A percentile compares a stretch with the other conserved stretches of the same genome.
Evolutionary conservation across 306 rosid species (phyloP).

Genomic region (Prosopis cineraria): DNA sequence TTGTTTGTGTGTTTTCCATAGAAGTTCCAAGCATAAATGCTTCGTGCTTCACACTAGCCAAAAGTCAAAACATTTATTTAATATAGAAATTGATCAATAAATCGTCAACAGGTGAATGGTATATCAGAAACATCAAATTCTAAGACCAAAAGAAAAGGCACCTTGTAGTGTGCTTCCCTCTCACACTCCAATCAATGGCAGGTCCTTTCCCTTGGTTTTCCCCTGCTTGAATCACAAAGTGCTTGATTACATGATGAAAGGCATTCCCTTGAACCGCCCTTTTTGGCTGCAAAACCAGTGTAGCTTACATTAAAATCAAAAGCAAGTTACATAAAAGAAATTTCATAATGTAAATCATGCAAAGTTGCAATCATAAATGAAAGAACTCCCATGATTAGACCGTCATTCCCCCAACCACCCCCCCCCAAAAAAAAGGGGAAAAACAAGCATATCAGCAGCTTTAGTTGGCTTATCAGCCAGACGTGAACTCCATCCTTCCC

Average conservation of each 20-base stretch:
- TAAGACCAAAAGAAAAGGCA: constrained; percentile 31
- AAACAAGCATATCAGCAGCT: neutral
- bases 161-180: constrained; percentile 72
- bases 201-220: constrained; percentile 64
- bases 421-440: neutral
- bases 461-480: neutral
- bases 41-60: constrained; percentile 79
- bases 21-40: constrained; percentile 96
- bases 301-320: constrained; percentile 23
- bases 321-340: constrained; percentile 1
- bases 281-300: constrained; percentile 71
- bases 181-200: constrained; percentile 80
- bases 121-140: neutral
- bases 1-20: constrained; percentile 57
- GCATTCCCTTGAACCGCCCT: constrained; percentile 83
- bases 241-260: constrained; percentile 80
- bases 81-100: constrained; percentile 29
- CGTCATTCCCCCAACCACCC: no score
- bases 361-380: neutral
- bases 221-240: constrained; percentile 86
- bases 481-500: neutral
- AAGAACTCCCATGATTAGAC: neutral
- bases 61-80: constrained; percentile 13
- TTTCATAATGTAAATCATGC: neutral
- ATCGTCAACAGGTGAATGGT: neutral